These are phyloP conservation scores for Tricholoma hemisulphureum DNA, from an alignment of 768 basidiomycete species.

Conservation along the genomic window DNA sequence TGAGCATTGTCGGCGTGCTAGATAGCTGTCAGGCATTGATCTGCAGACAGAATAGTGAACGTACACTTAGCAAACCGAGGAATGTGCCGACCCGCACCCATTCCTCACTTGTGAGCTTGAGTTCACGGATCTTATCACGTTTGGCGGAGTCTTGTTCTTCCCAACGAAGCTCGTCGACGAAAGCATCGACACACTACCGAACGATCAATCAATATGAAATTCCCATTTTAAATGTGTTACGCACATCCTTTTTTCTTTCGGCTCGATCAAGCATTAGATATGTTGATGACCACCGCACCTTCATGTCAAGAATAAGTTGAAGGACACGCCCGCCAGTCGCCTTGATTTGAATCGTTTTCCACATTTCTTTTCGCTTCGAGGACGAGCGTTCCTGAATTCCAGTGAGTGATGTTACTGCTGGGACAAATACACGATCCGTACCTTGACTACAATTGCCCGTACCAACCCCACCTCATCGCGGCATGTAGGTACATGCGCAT, in stretches of 20 bases:
- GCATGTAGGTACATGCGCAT: slow-evolving; percentile 13
- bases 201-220: neutral
- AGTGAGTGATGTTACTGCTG: neutral
- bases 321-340: neutral
- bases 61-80: too few species aligned
- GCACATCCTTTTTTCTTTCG: neutral
- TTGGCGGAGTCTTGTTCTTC: slow-evolving; percentile 26
- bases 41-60: neutral
- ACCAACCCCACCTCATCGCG: slow-evolving; percentile 23
- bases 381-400: neutral
- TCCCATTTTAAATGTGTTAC: neutral
- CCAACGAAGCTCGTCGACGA: slow-evolving; percentile 21
- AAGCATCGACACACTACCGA: slow-evolving; percentile 21
- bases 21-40: neutral
- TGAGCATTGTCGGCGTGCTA: slow-evolving; percentile 6
- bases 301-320: too few species aligned
- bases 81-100: too few species aligned
- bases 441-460: neutral
- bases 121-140: slow-evolving; percentile 16
- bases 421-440: neutral
- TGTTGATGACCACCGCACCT: neutral
- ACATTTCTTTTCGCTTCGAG: slow-evolving; percentile 4
- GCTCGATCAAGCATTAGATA: neutral
- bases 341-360: slow-evolving; percentile 13
- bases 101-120: slow-evolving; percentile 19